Evolutionary conservation across 2,329 filamentous ascomycete species (phyloP).

Genomic region (Fusarium bulbicola): DNA sequence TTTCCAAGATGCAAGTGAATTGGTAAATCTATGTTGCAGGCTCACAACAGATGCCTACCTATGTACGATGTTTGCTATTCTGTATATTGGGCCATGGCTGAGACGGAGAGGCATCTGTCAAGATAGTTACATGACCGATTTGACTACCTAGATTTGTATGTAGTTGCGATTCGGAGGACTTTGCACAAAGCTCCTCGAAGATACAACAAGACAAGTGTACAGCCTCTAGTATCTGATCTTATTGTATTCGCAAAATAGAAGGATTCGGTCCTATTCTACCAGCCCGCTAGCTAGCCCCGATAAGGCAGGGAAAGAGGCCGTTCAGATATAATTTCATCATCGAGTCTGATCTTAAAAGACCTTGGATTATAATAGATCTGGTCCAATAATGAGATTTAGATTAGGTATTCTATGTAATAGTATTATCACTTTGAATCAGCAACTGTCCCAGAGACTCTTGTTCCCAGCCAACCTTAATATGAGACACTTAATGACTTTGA

Average conservation of each 20-base stretch:
- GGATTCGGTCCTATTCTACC: background rate
- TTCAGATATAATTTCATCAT: background rate
- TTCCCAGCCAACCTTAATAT: background rate
- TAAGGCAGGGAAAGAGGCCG: background rate
- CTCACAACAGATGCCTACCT: background rate
- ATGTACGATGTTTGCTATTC: conserved; percentile 5
- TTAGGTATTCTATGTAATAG: background rate
- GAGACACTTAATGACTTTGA: conserved; percentile 3
- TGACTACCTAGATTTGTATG: background rate
- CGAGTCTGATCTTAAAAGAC: background rate
- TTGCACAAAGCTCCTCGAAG: background rate
- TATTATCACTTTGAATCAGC: background rate
- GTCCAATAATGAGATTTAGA: background rate
- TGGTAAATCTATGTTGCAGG: background rate
- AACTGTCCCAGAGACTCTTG: background rate
- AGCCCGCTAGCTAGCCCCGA: background rate
- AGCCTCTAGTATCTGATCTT: background rate
- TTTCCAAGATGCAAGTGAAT: conserved; percentile 17
- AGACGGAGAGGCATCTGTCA: background rate
- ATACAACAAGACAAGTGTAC: background rate
- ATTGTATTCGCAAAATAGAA: background rate
- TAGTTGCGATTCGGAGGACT: background rate
- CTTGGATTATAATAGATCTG: background rate
- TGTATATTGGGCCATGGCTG: background rate
- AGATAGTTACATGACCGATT: background rate